Conservation (phyloP, 257 asterid genomes). For the Fraxinus anomala region DNA sequence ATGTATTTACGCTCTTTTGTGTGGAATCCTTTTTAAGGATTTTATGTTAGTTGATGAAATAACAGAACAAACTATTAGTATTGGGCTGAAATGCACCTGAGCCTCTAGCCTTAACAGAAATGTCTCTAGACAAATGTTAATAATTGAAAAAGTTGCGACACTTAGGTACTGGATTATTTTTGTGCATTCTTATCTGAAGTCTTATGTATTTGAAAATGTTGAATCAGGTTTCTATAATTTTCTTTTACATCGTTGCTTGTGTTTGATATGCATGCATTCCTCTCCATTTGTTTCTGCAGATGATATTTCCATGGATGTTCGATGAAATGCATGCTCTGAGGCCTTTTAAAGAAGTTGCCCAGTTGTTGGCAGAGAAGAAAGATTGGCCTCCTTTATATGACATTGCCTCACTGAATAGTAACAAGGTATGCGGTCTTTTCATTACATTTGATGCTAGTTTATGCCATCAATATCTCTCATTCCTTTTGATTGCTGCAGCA, state of each 20-base stretch:
- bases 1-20: too few relatives aligned
- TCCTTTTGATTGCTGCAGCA: background rate
- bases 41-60: too few relatives aligned
- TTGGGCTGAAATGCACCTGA: background rate
- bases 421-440: conserved; percentile 53
- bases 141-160: background rate
- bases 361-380: conserved; percentile 70
- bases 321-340: conserved; percentile 84
- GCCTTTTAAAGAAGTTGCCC: conserved; percentile 78
- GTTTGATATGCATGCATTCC: background rate
- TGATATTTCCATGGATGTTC: conserved; percentile 94
- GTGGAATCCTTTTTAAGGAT: too few relatives aligned
- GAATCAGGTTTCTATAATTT: background rate
- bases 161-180: background rate
- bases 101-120: too few relatives aligned
- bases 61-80: background rate
- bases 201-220: background rate
- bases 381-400: conserved; percentile 94
- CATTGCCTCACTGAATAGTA: conserved; percentile 48
- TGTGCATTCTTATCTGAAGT: background rate
- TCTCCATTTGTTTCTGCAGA: conserved; percentile 42
- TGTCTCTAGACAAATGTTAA: background rate
- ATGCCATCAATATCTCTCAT: background rate
- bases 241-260: background rate
- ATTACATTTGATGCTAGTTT: background rate